Evolutionary conservation across 2,329 filamentous ascomycete genomes (phyloP), one percentile per base, ranked within the genome.

Genomic region (Lachnellula occidentalis): DNA sequence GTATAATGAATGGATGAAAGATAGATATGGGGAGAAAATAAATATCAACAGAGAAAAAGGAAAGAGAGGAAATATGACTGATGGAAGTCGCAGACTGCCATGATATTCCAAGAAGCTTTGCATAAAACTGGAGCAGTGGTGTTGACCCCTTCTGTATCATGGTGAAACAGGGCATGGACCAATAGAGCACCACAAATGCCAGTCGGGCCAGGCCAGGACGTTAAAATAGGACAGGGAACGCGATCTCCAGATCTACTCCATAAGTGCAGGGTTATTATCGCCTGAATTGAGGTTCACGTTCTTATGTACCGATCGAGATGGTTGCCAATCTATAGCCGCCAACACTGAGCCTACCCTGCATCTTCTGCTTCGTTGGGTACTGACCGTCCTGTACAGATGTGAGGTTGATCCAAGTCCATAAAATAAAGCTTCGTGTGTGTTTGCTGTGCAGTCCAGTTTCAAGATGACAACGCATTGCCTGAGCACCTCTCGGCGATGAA

Each of bases 71-170:
- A 46, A 48, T 55, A 50, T 37, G 51, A 37, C 27, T 34, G 48
- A 46, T 48, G 53, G 55, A 51, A 55, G 58, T 63, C 58, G 57
- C 60, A 59, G 54, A 62, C 58, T 52, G 57, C 54, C 45, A 49
- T 56, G 56, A 55, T 48, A 61, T 58, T 58, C 50, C 46, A 61
- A 51, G 47, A 48, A 53, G n/a, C n/a, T 43, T 42, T 42, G 59
- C 59, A 61, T 61, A 53, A 45, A 57, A 57, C 50, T 56, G 52
- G 54, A 50, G 57, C 48, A 14, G 36, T 56, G 42, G 51, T 53
- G 48, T 55, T 55, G 52, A 52, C 54, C 59, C 54, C 52, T 57
- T 47, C 54, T 53, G 58, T 58, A 53, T 61, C 58, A 59, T 58
- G 56, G 43, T 56, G 55, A 59, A 61, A 61, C 56, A 50, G 53